Base-by-base conservation (phyloP, 2,329 filamentous ascomycete genomes). In the Plenodomus lindquistii region DNA sequence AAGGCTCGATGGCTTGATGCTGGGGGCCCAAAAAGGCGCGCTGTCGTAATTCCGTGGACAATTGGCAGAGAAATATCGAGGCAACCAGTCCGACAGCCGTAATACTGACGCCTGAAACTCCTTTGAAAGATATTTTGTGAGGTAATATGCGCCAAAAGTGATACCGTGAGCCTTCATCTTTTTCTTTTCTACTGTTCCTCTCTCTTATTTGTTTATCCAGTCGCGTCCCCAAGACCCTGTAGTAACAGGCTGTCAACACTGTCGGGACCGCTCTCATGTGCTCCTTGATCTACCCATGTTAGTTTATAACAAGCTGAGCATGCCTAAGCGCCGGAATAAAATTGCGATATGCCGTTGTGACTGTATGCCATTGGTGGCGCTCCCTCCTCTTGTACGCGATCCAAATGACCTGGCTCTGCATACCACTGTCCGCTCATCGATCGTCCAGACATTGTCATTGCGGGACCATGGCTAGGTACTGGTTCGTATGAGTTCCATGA, bases 381-480 rank as follows among this genome's bases (percentile, higher is more conserved):
- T 20, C 57, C 60, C 57, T 72, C 69, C 54, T 71, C 69, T 57
- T 71, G 66, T 24, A 72, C 69, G 38, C 69, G 62, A 37, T 67
- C 62, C 10, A 72, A 35, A 16, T 65, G 67, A 21, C 62, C 61
- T 4, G 64, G 51, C 40, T 71, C 69, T 21, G 51, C 37, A 40
- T 67, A 71, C 69, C 69, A 72, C 35, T 70, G 69, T 20, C 54
- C 65, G 40, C 66, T 69, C 63, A 71, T 70, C 3, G 69, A 65
- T 15, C 67, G 66, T 27, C 59, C 54, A 16, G 61, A 58, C n/a
- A 61, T 45, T 22, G 59, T 61, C 57, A 69, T 61, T 31, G 66
- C 64, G 13, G 57, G 57, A 15, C 55, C 52, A 15, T 67, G 55
- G 24, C 44, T 57, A n/a, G 60, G 60, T 34, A 62, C 50, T 7